Conservation (phyloP, 2,329 filamentous ascomycete species). For the Sclerotinia glacialis region DNA sequence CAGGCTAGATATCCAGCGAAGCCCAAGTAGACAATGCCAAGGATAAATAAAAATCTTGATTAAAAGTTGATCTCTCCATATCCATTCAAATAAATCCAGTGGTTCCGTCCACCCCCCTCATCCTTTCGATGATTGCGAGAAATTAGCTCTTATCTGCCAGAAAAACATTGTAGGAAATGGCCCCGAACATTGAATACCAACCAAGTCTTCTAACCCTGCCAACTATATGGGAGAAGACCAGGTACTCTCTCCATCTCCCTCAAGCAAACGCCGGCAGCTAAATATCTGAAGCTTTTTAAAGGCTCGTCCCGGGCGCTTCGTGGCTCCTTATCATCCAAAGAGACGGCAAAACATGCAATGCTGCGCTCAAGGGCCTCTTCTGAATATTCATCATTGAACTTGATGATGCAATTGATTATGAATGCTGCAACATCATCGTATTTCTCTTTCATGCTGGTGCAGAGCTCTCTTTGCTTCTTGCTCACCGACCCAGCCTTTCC, state of each 20-base stretch:
- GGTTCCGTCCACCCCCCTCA: not conserved
- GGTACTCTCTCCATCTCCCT: constrained; percentile 44
- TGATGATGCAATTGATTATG: constrained; percentile 45
- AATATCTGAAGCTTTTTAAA: constrained; percentile 52
- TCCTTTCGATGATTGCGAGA: not conserved
- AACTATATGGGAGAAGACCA: constrained; percentile 8
- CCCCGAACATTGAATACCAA: not conserved
- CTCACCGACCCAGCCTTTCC: constrained; percentile 46
- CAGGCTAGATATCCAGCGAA: not conserved
- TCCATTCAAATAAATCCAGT: not conserved
- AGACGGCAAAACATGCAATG: constrained; percentile 49
- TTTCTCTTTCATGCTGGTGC: constrained; percentile 45
- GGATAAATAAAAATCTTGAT: not conserved
- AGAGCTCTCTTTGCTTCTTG: constrained; percentile 43
- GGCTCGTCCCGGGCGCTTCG: constrained; percentile 37
- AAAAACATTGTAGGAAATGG: not conserved
- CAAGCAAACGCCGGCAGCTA: constrained; percentile 51
- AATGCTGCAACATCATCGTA: constrained; percentile 44
- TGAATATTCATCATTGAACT: constrained; percentile 40
- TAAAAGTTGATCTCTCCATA: not conserved
- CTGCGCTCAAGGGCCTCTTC: constrained; percentile 48
- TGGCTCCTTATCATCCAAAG: constrained; percentile 39
- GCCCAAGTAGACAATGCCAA: not conserved
- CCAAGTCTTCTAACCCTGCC: not conserved
- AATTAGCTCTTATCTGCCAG: not conserved